Evolutionary conservation across 2,329 filamentous ascomycete species (phyloP).

Genomic region (Fusarium cyanostomum): DNA sequence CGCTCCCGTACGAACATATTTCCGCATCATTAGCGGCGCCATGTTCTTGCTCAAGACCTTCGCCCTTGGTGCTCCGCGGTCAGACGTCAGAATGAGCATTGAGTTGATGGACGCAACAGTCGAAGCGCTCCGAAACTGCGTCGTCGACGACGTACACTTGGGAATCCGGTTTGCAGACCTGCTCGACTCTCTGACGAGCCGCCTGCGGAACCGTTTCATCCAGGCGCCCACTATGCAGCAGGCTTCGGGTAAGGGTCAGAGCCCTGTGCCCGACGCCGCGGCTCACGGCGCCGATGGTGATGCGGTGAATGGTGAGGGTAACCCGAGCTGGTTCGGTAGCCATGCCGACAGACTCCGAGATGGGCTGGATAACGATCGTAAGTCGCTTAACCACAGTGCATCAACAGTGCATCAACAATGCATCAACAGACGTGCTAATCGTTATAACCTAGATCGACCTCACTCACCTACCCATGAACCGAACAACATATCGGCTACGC

Average conservation of each 20-base stretch:
- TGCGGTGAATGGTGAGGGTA: slow-evolving; percentile 40
- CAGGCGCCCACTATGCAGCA: slow-evolving; percentile 64
- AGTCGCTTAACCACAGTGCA: slow-evolving; percentile 20
- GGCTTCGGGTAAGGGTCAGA: slow-evolving; percentile 53
- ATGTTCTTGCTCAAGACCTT: slow-evolving; percentile 90
- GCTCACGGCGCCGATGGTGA: slow-evolving; percentile 41
- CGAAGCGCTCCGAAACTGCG: slow-evolving; percentile 76
- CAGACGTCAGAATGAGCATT: slow-evolving; percentile 80
- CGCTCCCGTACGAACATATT: slow-evolving; percentile 84
- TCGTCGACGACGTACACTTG: slow-evolving; percentile 86
- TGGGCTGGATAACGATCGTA: slow-evolving; percentile 51
- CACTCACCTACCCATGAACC: slow-evolving; percentile 48
- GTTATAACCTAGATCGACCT: slow-evolving; percentile 46
- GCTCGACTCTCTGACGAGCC: slow-evolving; percentile 79
- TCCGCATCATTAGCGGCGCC: slow-evolving; percentile 84
- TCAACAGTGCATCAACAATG: neutral
- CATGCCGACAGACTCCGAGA: slow-evolving; percentile 55
- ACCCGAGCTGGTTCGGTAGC: slow-evolving; percentile 47
- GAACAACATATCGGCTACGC: slow-evolving; percentile 69
- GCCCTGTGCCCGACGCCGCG: slow-evolving; percentile 48
- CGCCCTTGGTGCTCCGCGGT: slow-evolving; percentile 80
- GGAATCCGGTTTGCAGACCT: slow-evolving; percentile 86
- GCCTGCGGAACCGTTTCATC: slow-evolving; percentile 78
- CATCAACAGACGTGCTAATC: slow-evolving; percentile 19
- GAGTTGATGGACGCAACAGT: slow-evolving; percentile 79